These are phyloP conservation scores for Aspergillus unguis DNA, from an alignment of 2,329 filamentous ascomycete species.

Conservation along the genomic window DNA sequence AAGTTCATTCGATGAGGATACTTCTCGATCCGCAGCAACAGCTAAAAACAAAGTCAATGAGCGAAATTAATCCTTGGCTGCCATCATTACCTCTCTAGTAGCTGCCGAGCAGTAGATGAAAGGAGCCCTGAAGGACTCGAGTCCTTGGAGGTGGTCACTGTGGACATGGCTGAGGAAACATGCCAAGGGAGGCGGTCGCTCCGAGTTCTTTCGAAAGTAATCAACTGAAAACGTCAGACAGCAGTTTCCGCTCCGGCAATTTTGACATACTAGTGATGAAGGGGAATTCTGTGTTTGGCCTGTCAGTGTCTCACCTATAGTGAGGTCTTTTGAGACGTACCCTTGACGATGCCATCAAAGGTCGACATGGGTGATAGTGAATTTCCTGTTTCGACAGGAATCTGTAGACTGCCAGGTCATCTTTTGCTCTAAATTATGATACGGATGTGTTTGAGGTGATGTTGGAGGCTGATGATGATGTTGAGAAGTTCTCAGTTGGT, in stretches of 20 bases:
- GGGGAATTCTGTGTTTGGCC: conserved; percentile 62
- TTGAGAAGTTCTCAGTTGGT: not conserved
- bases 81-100: conserved; percentile 60
- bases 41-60: conserved; percentile 29
- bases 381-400: not conserved
- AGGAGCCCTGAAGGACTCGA: conserved; percentile 71
- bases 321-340: conserved; percentile 19
- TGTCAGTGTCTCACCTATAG: not conserved
- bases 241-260: not conserved
- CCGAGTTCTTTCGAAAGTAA: conserved; percentile 65
- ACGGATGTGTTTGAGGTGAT: not conserved
- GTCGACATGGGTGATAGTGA: conserved; percentile 61
- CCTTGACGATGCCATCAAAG: conserved; percentile 64
- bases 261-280: conserved; percentile 61
- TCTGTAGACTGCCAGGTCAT: not conserved
- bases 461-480: not conserved
- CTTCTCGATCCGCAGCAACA: conserved; percentile 76
- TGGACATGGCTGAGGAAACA: conserved; percentile 93
- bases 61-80: not conserved
- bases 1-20: conserved; percentile 79
- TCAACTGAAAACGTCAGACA: conserved; percentile 57
- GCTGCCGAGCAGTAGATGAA: conserved; percentile 90
- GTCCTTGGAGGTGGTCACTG: conserved; percentile 79
- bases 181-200: conserved; percentile 63
- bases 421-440: too few species aligned